Percentiles rank a stretch among this genome's conserved stretches.
Evolutionary conservation across 139 green algal species (phyloP).

Genomic region (Picochlorum sp.): DNA sequence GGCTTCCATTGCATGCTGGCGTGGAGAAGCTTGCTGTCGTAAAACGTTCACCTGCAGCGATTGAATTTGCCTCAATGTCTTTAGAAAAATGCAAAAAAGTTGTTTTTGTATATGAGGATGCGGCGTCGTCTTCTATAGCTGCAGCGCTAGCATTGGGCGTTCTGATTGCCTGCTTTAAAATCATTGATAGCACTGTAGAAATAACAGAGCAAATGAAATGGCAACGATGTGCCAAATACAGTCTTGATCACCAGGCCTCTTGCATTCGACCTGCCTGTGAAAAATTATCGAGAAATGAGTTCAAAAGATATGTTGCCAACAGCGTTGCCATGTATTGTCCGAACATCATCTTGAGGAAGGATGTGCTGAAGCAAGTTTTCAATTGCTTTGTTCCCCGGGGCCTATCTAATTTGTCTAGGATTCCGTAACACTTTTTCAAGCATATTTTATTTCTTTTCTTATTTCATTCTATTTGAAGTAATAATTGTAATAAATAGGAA

Average conservation of each 20-base stretch:
- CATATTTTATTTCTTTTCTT: too few species aligned
- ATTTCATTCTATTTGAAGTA: too few species aligned
- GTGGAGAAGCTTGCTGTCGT: conserved; percentile 14
- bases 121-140: neutral
- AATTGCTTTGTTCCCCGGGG: conserved; percentile 48
- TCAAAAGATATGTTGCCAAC: neutral
- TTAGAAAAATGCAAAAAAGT: neutral
- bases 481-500: too few species aligned
- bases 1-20: neutral
- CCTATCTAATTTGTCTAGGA: too few species aligned
- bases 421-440: too few species aligned
- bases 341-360: conserved; percentile 29
- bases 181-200: too few species aligned
- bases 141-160: neutral
- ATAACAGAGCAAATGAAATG: too few species aligned
- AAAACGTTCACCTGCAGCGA: conserved; percentile 16
- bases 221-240: too few species aligned
- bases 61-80: conserved; percentile 36
- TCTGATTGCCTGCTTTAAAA: too few species aligned
- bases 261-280: neutral
- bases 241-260: neutral
- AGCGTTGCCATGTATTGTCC: conserved; percentile 39
- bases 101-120: neutral
- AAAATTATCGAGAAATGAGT: conserved; percentile 10
- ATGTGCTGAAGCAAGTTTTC: conserved; percentile 64